Evolutionary conservation across 352 stramenopile genomes (phyloP).

Genomic region (Phytophthora fragariaefolia): DNA sequence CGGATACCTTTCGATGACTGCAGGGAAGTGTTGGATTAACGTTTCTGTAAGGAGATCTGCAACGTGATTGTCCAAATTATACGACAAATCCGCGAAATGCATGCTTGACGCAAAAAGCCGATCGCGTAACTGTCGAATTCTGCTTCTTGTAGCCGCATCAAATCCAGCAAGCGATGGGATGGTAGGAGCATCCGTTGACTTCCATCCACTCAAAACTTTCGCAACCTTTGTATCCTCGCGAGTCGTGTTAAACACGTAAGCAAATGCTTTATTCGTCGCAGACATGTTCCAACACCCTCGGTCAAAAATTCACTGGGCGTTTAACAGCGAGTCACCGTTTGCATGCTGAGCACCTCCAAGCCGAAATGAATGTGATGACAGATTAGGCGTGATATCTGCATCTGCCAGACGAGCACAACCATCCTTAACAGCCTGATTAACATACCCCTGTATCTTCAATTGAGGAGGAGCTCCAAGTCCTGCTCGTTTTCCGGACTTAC

Average conservation of each 20-base stretch:
- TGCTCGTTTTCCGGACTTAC: neutral
- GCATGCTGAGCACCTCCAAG: constrained; percentile 25
- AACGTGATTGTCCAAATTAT: neutral
- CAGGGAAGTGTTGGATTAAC: neutral
- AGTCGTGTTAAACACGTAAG: constrained; percentile 2
- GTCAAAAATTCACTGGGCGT: constrained; percentile 21
- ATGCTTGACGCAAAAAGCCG: neutral
- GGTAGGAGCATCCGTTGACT: neutral
- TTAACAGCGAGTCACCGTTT: constrained; percentile 5
- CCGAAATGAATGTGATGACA: constrained; percentile 36
- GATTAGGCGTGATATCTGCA: constrained; percentile 11
- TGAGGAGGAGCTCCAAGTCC: too few species aligned
- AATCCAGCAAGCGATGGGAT: neutral
- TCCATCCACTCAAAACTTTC: neutral
- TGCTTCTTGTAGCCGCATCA: neutral
- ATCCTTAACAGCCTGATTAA: constrained; percentile 26
- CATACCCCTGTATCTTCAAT: constrained; percentile 2
- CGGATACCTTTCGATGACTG: neutral
- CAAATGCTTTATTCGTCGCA: constrained; percentile 29
- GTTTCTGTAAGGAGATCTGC: neutral
- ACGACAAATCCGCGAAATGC: neutral
- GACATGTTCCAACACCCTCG: constrained; percentile 24
- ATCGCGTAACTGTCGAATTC: neutral
- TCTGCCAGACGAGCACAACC: neutral
- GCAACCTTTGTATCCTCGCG: neutral